Percentiles rank a stretch among this genome's conserved stretches.
Evolutionary conservation across 179 eudicot genomes (phyloP).

Genomic region (Beta lomatogona): DNA sequence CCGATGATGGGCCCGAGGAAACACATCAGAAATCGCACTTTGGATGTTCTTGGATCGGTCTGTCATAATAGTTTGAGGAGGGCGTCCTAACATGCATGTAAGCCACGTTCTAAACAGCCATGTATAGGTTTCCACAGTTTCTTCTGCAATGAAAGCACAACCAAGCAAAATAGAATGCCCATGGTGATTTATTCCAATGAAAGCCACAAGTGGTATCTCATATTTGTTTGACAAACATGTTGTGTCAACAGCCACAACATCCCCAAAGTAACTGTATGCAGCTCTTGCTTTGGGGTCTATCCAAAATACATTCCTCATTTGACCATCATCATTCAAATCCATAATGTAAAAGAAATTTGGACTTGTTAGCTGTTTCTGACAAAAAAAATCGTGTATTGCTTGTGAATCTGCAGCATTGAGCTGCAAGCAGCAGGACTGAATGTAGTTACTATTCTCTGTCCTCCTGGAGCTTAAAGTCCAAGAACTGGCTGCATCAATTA

Average conservation of each 20-base stretch:
- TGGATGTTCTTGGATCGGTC: constrained; percentile 49
- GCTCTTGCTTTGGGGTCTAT: constrained; percentile 70
- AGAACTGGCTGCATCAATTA: constrained; percentile 41
- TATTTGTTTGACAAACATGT: constrained; percentile 54
- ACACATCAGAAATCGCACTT: constrained; percentile 60
- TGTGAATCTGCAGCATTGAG: constrained; percentile 47
- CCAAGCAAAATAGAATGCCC: constrained; percentile 57
- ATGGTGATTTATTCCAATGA: constrained; percentile 68
- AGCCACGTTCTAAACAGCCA: constrained; percentile 78
- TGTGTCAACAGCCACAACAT: constrained; percentile 63
- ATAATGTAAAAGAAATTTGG: constrained; percentile 68
- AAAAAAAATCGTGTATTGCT: constrained; percentile 45
- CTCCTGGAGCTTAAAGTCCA: constrained; percentile 36
- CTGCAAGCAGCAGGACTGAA: constrained; percentile 43
- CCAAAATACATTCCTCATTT: constrained; percentile 71
- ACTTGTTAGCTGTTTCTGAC: constrained; percentile 49
- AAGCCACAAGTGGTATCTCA: constrained; percentile 53
- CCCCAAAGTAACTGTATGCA: constrained; percentile 66
- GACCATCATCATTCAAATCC: constrained; percentile 67
- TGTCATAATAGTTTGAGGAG: constrained; percentile 63
- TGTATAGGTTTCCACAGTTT: constrained; percentile 49
- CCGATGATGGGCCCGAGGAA: constrained; percentile 55
- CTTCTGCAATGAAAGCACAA: constrained; percentile 65
- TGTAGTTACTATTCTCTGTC: constrained; percentile 31
- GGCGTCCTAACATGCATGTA: constrained; percentile 64